Evolutionary conservation across 1,284 basidiomycete genomes (phyloP).

Genomic region (Erythrobasidium hasegawianum): DNA sequence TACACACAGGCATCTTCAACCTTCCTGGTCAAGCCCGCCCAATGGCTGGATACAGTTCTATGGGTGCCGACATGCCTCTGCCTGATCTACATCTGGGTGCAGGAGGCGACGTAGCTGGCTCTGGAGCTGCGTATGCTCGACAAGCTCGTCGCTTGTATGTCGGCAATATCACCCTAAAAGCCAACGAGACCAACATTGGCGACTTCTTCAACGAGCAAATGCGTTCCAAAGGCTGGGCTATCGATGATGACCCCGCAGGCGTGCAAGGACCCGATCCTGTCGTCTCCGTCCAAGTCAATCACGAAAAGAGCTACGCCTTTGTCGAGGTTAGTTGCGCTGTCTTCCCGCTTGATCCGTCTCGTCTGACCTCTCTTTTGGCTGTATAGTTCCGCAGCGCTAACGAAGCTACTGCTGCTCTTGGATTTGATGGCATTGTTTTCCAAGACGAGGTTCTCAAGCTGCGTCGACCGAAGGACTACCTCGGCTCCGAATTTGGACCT

Average conservation of each 20-base stretch:
- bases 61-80: conserved; percentile 49
- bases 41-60: conserved; percentile 60
- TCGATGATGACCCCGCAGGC: conserved; percentile 58
- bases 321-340: conserved; percentile 65
- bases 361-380: conserved; percentile 27
- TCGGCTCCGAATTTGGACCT: conserved; percentile 55
- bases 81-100: conserved; percentile 36
- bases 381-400: conserved; percentile 95
- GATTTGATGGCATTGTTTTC: conserved; percentile 94
- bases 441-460: conserved; percentile 88
- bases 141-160: conserved; percentile 94
- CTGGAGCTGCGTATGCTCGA: conserved; percentile 56
- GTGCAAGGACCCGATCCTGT: conserved; percentile 83
- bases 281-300: conserved; percentile 87
- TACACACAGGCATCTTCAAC: conserved; percentile 73
- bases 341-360: background rate
- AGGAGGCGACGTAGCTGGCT: conserved; percentile 33
- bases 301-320: conserved; percentile 97
- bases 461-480: conserved; percentile 93
- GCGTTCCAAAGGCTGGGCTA: conserved; percentile 61
- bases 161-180: conserved; percentile 85
- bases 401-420: conserved; percentile 92
- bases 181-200: conserved; percentile 81
- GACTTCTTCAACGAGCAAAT: conserved; percentile 95
- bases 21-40: conserved; percentile 82